Base-by-base conservation (phyloP, 176 grass and related monocot species). In the Oryza glumipatula region DNA sequence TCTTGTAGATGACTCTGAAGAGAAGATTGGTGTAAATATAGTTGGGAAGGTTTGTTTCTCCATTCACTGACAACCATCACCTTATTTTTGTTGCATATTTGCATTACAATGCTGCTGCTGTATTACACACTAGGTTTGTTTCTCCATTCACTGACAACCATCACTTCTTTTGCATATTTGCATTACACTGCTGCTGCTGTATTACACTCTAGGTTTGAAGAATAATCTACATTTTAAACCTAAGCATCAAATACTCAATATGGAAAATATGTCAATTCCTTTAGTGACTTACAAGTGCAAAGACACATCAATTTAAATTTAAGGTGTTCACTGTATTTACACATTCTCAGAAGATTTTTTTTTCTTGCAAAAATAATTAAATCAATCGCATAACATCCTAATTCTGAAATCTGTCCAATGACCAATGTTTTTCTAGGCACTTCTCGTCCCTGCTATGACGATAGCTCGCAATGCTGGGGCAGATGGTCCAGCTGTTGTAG, bases 21-120 rank as follows among this genome's bases (percentile, higher is more conserved):
- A 98, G 85, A 98, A 87, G 87, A 92, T 95, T n/a, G 96, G 96
- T 74, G 89, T 92, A 82, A 80, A 85, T 77, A 94, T 98, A 76
- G 85, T 98, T 75, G 85, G 89, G 76, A 98, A 95, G 96, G 96
- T 98, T 85, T 11, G 48, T 78, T 52, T 82, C n/a, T 84, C n/a
- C 8, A 22, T 24, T 66, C 1, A 22, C 67, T 80, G 11, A 36
- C 2, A 35, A 30, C 66, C 22, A 15, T 21, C 14, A 63, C 24
- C 23, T 65, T 36, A 0, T 36, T 36, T 36, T 36, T 58, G 8
- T 76, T 76, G 45, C 9, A 68, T 8, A 21, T 21, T 76, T 76
- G 32, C 5, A 68, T 76, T 54, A 35, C 33, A 41, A 1, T 51
- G 9, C 8, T 52, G 28, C 35, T n/a, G 21, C 2, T 58, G 26